These are phyloP conservation scores for Lactarius pseudohatsudake DNA, from an alignment of 768 basidiomycete species.

Conservation along the genomic window DNA sequence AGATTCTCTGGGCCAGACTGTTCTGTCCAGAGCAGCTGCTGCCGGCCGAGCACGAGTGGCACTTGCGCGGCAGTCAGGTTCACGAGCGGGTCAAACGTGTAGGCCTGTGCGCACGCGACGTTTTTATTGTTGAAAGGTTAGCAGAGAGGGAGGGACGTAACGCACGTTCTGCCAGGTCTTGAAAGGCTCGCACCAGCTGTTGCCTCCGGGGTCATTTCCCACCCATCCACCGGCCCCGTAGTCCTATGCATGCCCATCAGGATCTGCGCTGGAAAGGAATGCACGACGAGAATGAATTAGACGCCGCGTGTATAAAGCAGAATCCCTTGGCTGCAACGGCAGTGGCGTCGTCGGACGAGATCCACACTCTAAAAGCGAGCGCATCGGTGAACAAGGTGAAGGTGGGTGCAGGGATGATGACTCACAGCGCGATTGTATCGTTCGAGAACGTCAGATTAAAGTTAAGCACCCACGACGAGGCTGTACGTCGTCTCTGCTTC, in stretches of 20 bases:
- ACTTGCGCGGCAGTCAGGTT: too few relatives aligned
- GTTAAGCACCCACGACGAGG: neutral
- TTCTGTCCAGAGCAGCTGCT: too few relatives aligned
- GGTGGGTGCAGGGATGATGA: too few relatives aligned
- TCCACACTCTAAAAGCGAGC: slow-evolving; percentile 44
- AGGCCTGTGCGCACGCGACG: slow-evolving; percentile 33
- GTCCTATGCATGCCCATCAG: slow-evolving; percentile 40
- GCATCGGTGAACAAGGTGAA: too few relatives aligned
- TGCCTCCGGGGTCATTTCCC: slow-evolving; percentile 47
- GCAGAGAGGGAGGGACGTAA: neutral
- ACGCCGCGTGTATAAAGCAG: slow-evolving; percentile 64
- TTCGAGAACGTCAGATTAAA: slow-evolving; percentile 9
- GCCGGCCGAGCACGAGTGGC: too few relatives aligned
- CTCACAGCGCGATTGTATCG: slow-evolving; percentile 1
- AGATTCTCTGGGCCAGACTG: too few relatives aligned
- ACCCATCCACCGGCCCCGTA: slow-evolving; percentile 75
- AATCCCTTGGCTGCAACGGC: slow-evolving; percentile 60
- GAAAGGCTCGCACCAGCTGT: slow-evolving; percentile 77
- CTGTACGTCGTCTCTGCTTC: too few relatives aligned
- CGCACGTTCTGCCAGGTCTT: slow-evolving; percentile 74
- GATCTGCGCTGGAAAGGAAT: neutral
- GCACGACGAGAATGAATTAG: slow-evolving; percentile 55
- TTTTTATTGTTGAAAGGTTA: too few relatives aligned
- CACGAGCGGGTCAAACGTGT: too few relatives aligned
- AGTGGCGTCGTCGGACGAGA: slow-evolving; percentile 57